Evolutionary conservation across 2,329 filamentous ascomycete genomes (phyloP), one percentile per base, ranked within the genome.

Genomic region (Ophiosphaerella herpotricha): DNA sequence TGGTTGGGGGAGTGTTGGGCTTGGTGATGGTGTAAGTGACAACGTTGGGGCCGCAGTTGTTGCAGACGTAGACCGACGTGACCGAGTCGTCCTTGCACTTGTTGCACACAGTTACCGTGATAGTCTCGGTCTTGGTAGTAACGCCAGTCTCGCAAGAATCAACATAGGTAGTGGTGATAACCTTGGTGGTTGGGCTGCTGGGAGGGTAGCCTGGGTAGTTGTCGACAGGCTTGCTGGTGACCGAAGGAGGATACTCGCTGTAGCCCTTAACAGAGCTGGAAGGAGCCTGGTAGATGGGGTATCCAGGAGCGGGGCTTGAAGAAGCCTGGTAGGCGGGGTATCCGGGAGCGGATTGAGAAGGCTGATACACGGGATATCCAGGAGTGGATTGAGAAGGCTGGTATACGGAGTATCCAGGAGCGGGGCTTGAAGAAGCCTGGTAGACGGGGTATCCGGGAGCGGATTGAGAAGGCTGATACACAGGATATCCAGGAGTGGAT

Each of bases 1-100:
- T 7, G 31, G 45, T 41, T 9, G 45, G n/a, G 12, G 45, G 45
- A 26, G 38, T 26, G 18, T 32, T 14, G 23, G 45, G 45, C 45
- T 47, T 47, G 18, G 45, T 47, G 45, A 47, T 47, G 45, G 45
- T 47, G 31, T 39, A 31, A 13, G 45, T 47, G 7, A 47, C 45
- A 18, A 47, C 45, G 31, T 29, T 26, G 13, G 45, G 45, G 7
- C 45, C 45, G 45, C 45, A 47, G 18, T 47, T 47, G 18, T 40
- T 26, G 45, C 45, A 47, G 21, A 47, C 45, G 31, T 47, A 47
- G 31, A 35, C 31, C 4, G 45, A 47, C 11, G 45, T 47, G 21
- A 47, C 45, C 2, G 45, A 47, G 38, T 47, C 43, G 35, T 24
- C 38, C 38, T 47, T 26, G 45, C 45, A 47, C 45, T 41, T 41